Conservation (phyloP, 257 asterid species). For the Penstemon newberryi region DNA sequence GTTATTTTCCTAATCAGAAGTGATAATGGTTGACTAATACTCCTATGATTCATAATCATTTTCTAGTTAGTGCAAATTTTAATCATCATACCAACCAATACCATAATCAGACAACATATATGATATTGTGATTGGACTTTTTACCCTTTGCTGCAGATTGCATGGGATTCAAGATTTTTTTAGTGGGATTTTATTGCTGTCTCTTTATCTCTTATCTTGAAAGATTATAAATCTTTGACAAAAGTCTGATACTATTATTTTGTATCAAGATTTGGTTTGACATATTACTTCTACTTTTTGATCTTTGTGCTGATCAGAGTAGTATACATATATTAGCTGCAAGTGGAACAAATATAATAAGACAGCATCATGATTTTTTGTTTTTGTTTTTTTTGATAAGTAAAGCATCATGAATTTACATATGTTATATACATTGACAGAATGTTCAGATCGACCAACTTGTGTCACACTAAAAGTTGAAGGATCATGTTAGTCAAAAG, state of each 20-base stretch:
- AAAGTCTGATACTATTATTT: not conserved
- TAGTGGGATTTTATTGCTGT: conserved; percentile 35
- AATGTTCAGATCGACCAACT: too few species aligned
- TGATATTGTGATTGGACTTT: conserved; percentile 16
- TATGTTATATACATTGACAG: too few species aligned
- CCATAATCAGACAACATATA: conserved; percentile 10
- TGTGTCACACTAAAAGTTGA: too few species aligned
- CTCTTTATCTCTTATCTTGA: conserved; percentile 22
- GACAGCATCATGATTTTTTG: too few species aligned
- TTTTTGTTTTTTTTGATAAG: too few species aligned
- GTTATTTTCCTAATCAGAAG: conserved; percentile 14
- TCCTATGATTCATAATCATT: conserved; percentile 31
- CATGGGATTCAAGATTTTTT: conserved; percentile 3
- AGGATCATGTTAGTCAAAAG: too few species aligned
- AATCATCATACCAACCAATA: conserved; percentile 43
- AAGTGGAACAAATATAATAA: too few species aligned
- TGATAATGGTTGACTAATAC: conserved; percentile 20
- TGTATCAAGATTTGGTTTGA: not conserved
- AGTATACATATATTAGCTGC: too few species aligned
- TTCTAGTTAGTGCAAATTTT: conserved; percentile 40
- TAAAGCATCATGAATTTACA: not conserved
- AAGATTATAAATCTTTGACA: not conserved
- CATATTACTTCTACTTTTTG: not conserved
- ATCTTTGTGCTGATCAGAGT: too few species aligned
- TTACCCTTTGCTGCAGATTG: conserved; percentile 11